Evolutionary conservation across 306 rosid species (phyloP), one percentile per base, ranked within the genome.

Genomic region (Mimosa bimucronata): DNA sequence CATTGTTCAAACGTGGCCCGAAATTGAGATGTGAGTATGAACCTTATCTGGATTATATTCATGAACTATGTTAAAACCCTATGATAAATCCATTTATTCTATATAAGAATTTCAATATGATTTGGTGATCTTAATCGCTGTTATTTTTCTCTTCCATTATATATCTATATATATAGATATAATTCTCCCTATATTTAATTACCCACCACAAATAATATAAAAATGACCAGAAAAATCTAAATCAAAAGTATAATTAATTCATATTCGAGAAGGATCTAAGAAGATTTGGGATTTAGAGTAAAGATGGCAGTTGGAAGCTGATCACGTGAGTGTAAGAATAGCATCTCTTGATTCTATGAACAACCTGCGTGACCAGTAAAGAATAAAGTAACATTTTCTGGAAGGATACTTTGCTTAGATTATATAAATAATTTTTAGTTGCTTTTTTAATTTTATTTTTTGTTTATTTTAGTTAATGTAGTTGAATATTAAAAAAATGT

Each of bases 301-400:
- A 83, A 77, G 77, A 66, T 74, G 73, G 64, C 34, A 3, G 75
- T 37, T 81, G 71, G 76, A 21, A 55, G 82, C 73, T 73, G 12
- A 80, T 50, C 89, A 91, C 88, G 89, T 86, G 93, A 76, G 26
- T 30, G 80, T 21, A 6, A 7, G 11, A 10, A n/a, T 9, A 19
- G 79, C 80, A 53, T 83, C 82, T 41, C 46, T 81, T 84, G 55
- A 55, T 55, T 21, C 62, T 55, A 4, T 55, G 0, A 69, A 42
- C 74, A 41, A 23, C 55, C 74, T 41, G 55, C 37, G 15, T 69
- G 37, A 69, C 55, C 74, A 14, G 74, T 69, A 41, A 69, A 41
- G 74, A 69, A 69, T 69, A 69, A 69, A 69, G 21, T 21, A 41
- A 69, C 74, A 69, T 69, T 23, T 41, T 69, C 5, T 5, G 55